These are phyloP conservation scores for Penicillium psychrofluorescens DNA, from an alignment of 495 filamentous ascomycete species.

Conservation along the genomic window DNA sequence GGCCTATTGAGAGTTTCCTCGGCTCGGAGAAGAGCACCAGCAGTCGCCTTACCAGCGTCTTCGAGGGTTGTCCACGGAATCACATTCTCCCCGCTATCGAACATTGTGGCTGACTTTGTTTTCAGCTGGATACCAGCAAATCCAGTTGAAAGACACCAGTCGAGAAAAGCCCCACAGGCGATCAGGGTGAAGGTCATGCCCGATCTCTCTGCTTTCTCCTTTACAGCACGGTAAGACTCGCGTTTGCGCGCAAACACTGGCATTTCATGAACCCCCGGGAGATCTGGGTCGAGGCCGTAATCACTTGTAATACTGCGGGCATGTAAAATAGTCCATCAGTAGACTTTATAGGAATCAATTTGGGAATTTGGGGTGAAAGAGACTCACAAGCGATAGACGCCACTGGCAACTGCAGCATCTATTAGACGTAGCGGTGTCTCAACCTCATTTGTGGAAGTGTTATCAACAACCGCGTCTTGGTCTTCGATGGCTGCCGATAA, in stretches of 20 bases:
- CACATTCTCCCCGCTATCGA: slow-evolving; percentile 15
- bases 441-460: slow-evolving; percentile 9
- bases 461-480: slow-evolving; percentile 17
- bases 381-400: slow-evolving; percentile 19
- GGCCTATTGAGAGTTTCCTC: slow-evolving; percentile 11
- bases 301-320: slow-evolving; percentile 17
- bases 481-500: slow-evolving; percentile 10
- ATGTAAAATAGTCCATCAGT: not conserved
- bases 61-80: slow-evolving; percentile 15
- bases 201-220: slow-evolving; percentile 7
- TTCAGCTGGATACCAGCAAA: slow-evolving; percentile 10
- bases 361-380: too few species aligned
- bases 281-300: slow-evolving; percentile 22
- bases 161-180: slow-evolving; percentile 12
- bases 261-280: slow-evolving; percentile 13
- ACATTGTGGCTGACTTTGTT: slow-evolving; percentile 6
- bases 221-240: slow-evolving; percentile 12
- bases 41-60: slow-evolving; percentile 12
- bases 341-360: not conserved
- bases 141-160: slow-evolving; percentile 12
- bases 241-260: slow-evolving; percentile 14
- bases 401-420: slow-evolving; percentile 8
- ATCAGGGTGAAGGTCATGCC: slow-evolving; percentile 13
- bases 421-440: slow-evolving; percentile 17
- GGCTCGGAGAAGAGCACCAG: slow-evolving; percentile 9